Evolutionary conservation across 768 basidiomycete genomes (phyloP), one percentile per base, ranked within the genome.

Genomic region (Tricholoma bakamatsutake): DNA sequence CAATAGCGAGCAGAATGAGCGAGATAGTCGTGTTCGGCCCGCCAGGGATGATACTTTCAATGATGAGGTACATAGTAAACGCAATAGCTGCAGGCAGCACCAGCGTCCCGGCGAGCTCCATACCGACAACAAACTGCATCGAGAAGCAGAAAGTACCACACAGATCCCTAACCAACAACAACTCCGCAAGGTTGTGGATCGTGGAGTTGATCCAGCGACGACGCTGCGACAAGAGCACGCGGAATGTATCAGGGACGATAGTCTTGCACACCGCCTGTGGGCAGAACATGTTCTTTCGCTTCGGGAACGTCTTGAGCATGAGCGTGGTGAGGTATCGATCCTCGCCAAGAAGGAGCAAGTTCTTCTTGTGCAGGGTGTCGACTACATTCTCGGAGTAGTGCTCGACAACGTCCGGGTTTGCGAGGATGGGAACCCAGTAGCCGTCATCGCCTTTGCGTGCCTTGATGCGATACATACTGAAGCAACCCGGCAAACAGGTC

Each of bases 61-160:
- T 80, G 74, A 98, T 85, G 65, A 98, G 86, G 71, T 96, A 97
- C 51, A 96, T 71, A 1, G 97, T 98, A 79, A 99, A 98, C 37
- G 91, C 83, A 74, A 98, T 98, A 59, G 97, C 96, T 39, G 95
- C 97, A 18, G 97, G 97, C 21, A 98, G 78, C 28, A 98, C 96
- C 59, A 99, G 80, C 2, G 97, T 98, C 67, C 96, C 96, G 58
- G 90, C 85, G 59, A 99, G 78, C 68, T 99, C 97, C 95, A 99
- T 99, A 68, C 89, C 94, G 34, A 96, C 93, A 62, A 98, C 93
- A 67, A 98, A 98, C 76, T 97, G 95, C 96, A 98, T 98, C 10
- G 93, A 95, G 83, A 99, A 98, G 77, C 97, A 99, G 86, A 98
- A 99, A 2, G 95, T 98, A 47, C 97, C 97, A 62, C 96, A 99